Percentiles rank a stretch among this genome's conserved stretches.
Conservation (phyloP, 768 basidiomycete species). For the Scleroderma bovista region DNA sequence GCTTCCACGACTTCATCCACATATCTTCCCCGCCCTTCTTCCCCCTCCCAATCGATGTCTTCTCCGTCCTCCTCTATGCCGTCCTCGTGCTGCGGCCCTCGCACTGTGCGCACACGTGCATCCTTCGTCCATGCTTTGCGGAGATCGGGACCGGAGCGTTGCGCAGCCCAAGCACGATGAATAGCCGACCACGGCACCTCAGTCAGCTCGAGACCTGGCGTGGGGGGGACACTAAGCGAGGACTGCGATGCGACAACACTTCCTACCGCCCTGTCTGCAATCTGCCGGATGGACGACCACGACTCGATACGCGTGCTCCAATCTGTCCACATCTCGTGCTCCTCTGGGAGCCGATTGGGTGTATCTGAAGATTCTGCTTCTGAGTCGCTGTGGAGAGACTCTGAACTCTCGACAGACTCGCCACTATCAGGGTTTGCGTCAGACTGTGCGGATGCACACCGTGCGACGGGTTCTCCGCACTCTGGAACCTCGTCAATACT, state of each 20-base stretch:
- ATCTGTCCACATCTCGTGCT: constrained; percentile 43
- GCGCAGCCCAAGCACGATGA: constrained; percentile 58
- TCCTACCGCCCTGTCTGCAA: constrained; percentile 75
- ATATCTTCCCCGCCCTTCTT: constrained; percentile 11
- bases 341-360: constrained; percentile 13
- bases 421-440: background rate
- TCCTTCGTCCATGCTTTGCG: constrained; percentile 62
- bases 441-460: background rate
- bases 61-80: constrained; percentile 29
- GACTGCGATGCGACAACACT: constrained; percentile 36
- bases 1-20: constrained; percentile 72
- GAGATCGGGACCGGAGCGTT: constrained; percentile 42
- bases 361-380: constrained; percentile 3
- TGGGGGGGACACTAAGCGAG: background rate
- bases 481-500: constrained; percentile 2
- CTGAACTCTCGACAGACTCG: background rate
- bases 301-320: constrained; percentile 68
- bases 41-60: constrained; percentile 30
- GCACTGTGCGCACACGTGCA: constrained; percentile 29
- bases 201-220: constrained; percentile 38
- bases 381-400: background rate
- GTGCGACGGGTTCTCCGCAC: constrained; percentile 1
- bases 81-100: constrained; percentile 31
- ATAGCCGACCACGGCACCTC: constrained; percentile 64
- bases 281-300: constrained; percentile 65